Conservation (phyloP, 2,329 filamentous ascomycete genomes). For the Torrubiellomyces zombiae region DNA sequence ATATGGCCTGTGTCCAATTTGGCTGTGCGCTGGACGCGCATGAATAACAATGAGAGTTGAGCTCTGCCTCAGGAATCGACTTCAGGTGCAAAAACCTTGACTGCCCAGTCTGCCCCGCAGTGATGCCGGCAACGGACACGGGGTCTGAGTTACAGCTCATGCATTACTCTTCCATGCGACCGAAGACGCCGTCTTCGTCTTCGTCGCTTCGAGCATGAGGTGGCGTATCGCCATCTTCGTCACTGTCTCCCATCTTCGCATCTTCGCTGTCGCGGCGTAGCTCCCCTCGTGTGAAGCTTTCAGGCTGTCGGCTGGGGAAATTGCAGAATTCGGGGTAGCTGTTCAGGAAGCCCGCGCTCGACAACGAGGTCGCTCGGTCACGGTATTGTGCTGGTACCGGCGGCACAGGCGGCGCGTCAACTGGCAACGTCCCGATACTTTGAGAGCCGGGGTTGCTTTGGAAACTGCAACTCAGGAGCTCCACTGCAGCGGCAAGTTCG, state of each 20-base stretch:
- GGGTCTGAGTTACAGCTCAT: constrained; percentile 16
- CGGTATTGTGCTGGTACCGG: constrained; percentile 70
- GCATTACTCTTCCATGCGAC: constrained; percentile 76
- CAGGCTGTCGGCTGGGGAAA: constrained; percentile 42
- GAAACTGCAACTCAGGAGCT: constrained; percentile 81
- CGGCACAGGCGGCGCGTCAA: constrained; percentile 74
- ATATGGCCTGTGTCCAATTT: too few relatives aligned
- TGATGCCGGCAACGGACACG: too few relatives aligned
- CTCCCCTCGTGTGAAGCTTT: constrained; percentile 48
- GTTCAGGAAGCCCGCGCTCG: constrained; percentile 45
- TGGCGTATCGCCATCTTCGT: constrained; percentile 48
- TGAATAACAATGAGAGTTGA: too few relatives aligned
- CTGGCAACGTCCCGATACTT: constrained; percentile 42
- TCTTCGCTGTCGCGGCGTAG: constrained; percentile 34
- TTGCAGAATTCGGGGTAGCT: too few relatives aligned
- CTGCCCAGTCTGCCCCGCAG: too few relatives aligned
- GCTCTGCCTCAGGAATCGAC: too few relatives aligned
- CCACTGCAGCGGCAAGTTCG: constrained; percentile 77
- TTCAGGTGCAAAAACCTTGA: too few relatives aligned
- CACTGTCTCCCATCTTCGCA: constrained; percentile 52
- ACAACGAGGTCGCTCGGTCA: constrained; percentile 38
- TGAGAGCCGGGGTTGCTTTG: constrained; percentile 55
- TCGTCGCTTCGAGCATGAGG: constrained; percentile 59
- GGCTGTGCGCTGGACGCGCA: too few relatives aligned
- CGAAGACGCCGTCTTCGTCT: constrained; percentile 91